Percentiles rank a stretch among this genome's conserved stretches.
Conservation (phyloP, 1,284 basidiomycete genomes). For the Cystobasidium slooffiae region DNA sequence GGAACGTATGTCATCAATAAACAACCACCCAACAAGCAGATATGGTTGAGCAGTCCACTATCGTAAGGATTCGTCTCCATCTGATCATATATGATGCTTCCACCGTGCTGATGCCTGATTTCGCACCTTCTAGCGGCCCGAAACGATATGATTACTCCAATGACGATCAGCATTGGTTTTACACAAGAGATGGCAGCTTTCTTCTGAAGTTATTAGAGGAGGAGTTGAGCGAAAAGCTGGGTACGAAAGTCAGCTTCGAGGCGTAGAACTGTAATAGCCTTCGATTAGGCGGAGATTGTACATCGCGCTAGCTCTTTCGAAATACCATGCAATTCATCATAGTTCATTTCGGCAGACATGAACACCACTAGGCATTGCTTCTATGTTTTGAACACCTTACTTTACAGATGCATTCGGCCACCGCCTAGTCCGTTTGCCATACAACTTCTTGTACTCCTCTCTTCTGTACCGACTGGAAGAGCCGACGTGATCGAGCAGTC, state of each 20-base stretch:
- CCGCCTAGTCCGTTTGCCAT: no score
- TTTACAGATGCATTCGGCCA: no score
- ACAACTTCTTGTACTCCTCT: not conserved
- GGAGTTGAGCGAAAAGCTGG: constrained; percentile 62
- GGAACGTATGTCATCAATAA: constrained; percentile 99
- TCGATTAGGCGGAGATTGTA: no score
- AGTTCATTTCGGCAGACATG: no score
- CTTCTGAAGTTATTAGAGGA: constrained; percentile 71
- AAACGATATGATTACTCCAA: constrained; percentile 79
- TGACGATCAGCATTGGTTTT: constrained; percentile 70
- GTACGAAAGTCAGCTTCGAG: constrained; percentile 46
- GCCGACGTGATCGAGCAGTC: not conserved
- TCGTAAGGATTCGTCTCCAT: constrained; percentile 10
- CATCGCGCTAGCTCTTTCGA: no score
- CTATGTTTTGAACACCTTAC: no score
- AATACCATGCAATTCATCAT: no score
- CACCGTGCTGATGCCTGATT: not conserved
- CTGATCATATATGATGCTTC: not conserved
- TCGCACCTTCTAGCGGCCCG: constrained; percentile 68
- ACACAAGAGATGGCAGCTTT: constrained; percentile 69
- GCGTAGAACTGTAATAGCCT: not conserved
- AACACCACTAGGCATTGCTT: no score
- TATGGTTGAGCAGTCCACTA: constrained; percentile 90
- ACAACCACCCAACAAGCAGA: constrained; percentile 98
- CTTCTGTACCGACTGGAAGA: not conserved